These are phyloP conservation scores for Candida dubliniensis DNA, from an alignment of 1,139 yeast species.

Conservation along the genomic window DNA sequence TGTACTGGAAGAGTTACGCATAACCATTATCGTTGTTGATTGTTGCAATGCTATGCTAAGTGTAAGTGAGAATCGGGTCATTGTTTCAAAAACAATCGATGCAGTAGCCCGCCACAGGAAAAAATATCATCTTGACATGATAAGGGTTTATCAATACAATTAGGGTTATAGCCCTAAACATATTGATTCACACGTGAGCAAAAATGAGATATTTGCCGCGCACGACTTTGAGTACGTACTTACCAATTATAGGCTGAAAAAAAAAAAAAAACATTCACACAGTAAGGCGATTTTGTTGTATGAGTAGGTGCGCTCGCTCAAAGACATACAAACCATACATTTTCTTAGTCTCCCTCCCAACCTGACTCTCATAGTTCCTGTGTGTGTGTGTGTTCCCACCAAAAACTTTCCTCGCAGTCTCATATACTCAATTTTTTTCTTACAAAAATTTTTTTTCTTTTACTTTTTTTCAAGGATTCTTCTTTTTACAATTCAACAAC, in stretches of 20 bases:
- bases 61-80: no score
- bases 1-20: no score
- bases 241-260: no score
- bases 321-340: no score
- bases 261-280: no score
- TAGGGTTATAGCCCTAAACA: constrained; percentile 1
- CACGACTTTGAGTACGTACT: background rate
- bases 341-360: no score
- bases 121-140: background rate
- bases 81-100: background rate
- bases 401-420: background rate
- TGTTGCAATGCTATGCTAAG: no score
- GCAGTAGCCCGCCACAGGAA: background rate
- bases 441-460: constrained; percentile 4
- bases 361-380: no score
- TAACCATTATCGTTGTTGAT: no score
- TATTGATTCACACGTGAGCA: background rate
- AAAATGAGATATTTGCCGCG: background rate
- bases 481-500: constrained; percentile 4
- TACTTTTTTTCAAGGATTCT: background rate
- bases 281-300: background rate
- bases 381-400: no score
- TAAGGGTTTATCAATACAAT: background rate
- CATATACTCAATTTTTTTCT: background rate
- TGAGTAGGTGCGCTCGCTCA: background rate